Evolutionary conservation across 2,329 filamentous ascomycete species (phyloP), one percentile per base, ranked within the genome.

Genomic region (Trichophyton benhamiae): DNA sequence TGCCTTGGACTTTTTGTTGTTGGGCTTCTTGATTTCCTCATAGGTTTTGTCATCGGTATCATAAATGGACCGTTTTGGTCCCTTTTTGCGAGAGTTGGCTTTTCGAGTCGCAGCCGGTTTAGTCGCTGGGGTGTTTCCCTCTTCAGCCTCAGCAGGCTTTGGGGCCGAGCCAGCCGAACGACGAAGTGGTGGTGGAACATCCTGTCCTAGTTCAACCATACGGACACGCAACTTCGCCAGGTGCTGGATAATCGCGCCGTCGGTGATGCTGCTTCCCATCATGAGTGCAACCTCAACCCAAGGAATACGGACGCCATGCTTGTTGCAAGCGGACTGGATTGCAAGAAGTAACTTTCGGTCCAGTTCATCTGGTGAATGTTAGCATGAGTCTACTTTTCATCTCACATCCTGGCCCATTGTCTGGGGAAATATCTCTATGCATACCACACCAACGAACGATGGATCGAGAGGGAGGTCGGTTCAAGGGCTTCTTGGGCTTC

Each of bases 191-290:
- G 76, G 75, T 3, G 77, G 77, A 2, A 77, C 73, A 0, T 64
- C 64, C 30, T 74, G 71, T 0, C 69, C 69, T 3, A 68, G 66
- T 2, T 66, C 63, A 7, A 69, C 63, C 63, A 77, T 71, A 33
- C 72, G 70, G 17, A 44, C 57, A 7, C 77, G 76, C 2, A 79
- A 64, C 62, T 80, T 79, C 0, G 76, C 70, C 13, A 79, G 67
- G 59, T 79, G 78, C 63, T 80, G 78, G 0, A 75, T 67, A 22
- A 79, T 77, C 1, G 77, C 74, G 1, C 77, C 76, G 57, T 75
- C 75, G 0, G 71, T 73, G 60, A 75, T 75, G n/a, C 70, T 70
- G 1, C 68, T 60, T 4, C 72, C 73, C 73, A 79, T 76, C 1
- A 68, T 64, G 22, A 65, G 57, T 4, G 76, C 76, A 22, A 78